Percentiles rank a stretch among this genome's conserved stretches.
Evolutionary conservation across 2,329 filamentous ascomycete species (phyloP).

Genomic region (Calonectria pseudoreteaudii): DNA sequence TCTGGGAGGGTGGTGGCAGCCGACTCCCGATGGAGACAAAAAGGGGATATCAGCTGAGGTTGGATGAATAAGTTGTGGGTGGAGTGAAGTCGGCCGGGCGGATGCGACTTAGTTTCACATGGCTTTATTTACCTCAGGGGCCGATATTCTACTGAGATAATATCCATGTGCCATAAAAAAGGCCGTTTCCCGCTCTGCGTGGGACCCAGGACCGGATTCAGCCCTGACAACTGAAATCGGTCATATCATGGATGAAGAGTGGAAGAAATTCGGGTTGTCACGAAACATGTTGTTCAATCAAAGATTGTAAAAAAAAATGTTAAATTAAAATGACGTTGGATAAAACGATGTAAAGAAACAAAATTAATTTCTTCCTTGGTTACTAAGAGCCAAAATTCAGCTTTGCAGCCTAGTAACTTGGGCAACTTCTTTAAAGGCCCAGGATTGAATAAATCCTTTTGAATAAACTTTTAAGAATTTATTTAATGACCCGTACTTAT

Average conservation of each 20-base stretch:
- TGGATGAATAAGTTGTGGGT: background rate
- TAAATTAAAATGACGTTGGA: no score
- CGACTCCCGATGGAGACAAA: background rate
- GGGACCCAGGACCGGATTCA: background rate
- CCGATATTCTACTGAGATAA: background rate
- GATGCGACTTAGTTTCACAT: background rate
- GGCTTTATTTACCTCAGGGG: background rate
- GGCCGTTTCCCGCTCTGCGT: background rate
- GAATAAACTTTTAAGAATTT: no score
- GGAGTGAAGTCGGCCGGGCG: background rate
- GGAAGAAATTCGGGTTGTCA: background rate
- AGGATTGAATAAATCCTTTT: no score
- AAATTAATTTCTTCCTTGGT: no score
- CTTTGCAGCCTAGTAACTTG: no score
- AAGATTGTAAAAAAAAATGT: no score
- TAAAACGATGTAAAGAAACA: no score
- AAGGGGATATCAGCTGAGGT: background rate
- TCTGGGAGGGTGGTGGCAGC: background rate
- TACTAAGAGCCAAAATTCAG: no score
- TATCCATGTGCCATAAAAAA: background rate
- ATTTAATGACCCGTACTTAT: no score
- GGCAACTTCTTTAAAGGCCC: no score
- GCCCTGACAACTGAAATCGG: background rate
- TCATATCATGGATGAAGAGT: background rate
- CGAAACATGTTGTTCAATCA: background rate